phyloP scores from a whole-genome alignment of 192 early-diverging fungal genomes.

The Podochytrium sp. region DNA sequence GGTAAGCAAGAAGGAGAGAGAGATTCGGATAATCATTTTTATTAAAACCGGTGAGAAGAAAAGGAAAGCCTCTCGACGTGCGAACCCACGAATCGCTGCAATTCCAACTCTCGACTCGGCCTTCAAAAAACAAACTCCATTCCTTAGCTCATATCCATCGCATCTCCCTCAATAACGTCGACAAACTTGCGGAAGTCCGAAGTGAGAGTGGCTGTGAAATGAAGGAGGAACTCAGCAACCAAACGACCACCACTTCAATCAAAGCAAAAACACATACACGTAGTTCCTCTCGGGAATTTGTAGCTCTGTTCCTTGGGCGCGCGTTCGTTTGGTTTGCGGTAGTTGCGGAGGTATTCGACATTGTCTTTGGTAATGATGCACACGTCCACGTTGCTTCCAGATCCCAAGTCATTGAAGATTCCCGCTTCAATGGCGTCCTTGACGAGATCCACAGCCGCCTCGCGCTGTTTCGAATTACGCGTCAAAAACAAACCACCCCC shows the following conservation, averaged over 20 bases:
- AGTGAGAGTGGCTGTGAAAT: conserved; percentile 57
- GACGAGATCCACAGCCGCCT: conserved; percentile 89
- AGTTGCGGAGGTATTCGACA: conserved; percentile 85
- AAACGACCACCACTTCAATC: neutral
- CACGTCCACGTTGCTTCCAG: conserved; percentile 95
- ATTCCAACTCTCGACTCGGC: no score
- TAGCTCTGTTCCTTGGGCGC: conserved; percentile 85
- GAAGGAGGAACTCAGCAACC: neutral
- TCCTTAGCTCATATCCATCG: conserved; percentile 59
- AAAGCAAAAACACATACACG: conserved; percentile 35
- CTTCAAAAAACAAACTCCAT: no score
- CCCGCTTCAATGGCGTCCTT: conserved; percentile 94
- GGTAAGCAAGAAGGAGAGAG: no score
- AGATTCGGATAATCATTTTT: no score
- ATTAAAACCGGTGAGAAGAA: no score
- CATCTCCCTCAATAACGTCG: conserved; percentile 66
- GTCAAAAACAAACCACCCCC: neutral
- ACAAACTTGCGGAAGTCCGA: conserved; percentile 57
- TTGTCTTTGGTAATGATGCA: conserved; percentile 86
- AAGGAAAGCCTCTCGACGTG: no score
- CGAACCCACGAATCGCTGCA: no score
- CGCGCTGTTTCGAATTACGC: conserved; percentile 59
- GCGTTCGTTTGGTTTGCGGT: conserved; percentile 86
- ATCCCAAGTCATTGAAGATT: conserved; percentile 99
- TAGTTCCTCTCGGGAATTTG: conserved; percentile 47